phyloP scores from a whole-genome alignment of 2,329 filamentous ascomycete species.

The Cladophialophora exuberans region DNA sequence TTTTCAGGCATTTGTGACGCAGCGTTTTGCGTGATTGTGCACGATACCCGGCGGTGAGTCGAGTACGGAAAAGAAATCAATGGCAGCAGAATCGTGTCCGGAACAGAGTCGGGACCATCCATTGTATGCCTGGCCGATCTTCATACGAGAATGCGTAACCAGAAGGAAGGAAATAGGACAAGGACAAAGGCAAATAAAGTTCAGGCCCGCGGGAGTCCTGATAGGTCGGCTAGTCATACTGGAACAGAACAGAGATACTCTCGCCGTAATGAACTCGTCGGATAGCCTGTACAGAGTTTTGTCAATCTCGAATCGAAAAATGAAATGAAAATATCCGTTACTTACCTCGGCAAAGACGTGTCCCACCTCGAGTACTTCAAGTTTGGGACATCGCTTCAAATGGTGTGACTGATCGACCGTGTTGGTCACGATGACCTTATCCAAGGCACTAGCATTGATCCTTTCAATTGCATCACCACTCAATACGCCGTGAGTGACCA shows the following conservation, averaged over 20 bases:
- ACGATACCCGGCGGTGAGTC: too few relatives aligned
- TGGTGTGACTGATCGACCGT: conserved; percentile 89
- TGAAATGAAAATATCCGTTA: conserved; percentile 13
- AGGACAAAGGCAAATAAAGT: background rate
- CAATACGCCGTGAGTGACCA: conserved; percentile 92
- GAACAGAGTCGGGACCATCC: too few relatives aligned
- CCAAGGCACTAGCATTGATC: conserved; percentile 89
- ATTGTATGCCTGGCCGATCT: too few relatives aligned
- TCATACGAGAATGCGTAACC: too few relatives aligned
- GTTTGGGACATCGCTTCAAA: conserved; percentile 74
- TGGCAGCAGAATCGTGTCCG: too few relatives aligned
- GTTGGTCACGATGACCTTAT: conserved; percentile 95
- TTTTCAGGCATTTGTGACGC: background rate
- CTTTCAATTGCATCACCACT: conserved; percentile 93
- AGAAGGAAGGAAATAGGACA: background rate
- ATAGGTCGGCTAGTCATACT: conserved; percentile 64
- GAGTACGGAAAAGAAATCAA: too few relatives aligned
- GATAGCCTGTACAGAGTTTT: conserved; percentile 64
- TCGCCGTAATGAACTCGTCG: conserved; percentile 96
- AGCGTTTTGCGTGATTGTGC: background rate
- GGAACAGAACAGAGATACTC: conserved; percentile 94
- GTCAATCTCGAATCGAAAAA: conserved; percentile 25
- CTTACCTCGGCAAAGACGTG: conserved; percentile 83
- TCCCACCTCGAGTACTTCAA: conserved; percentile 89
- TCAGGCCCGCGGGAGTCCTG: background rate